Conservation (phyloP, 208 protist species). For the Trypanosoma platydactyli region DNA sequence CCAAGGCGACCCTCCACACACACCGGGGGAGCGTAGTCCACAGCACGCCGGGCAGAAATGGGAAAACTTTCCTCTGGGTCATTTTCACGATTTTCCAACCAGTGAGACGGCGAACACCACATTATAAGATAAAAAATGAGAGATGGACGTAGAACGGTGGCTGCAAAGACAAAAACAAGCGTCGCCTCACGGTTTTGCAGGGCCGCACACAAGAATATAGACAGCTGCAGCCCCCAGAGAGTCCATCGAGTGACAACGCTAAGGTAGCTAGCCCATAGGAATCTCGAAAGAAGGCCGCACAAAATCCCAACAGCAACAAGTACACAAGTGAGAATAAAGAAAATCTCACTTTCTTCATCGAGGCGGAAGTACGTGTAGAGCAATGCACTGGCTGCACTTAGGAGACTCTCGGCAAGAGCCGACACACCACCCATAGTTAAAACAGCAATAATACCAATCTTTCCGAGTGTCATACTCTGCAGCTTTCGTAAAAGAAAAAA, state of each 20-base stretch:
- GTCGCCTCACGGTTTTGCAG: conserved; percentile 55
- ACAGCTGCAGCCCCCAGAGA: conserved; percentile 22
- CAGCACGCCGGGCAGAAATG: conserved; percentile 19
- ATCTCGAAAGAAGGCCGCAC: conserved; percentile 30
- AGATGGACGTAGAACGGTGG: conserved; percentile 15
- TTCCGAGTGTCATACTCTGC: conserved; percentile 61
- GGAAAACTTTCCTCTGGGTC: conserved; percentile 36
- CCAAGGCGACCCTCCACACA: conserved; percentile 29
- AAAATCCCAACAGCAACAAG: conserved; percentile 18
- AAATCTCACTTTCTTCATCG: conserved; percentile 13
- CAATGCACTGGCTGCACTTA: conserved; percentile 23
- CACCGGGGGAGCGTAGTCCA: conserved; percentile 27
- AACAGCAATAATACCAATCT: conserved; percentile 42
- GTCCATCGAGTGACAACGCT: conserved; percentile 29
- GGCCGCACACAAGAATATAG: conserved; percentile 10
- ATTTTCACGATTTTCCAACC: conserved; percentile 25
- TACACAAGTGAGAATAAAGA: background rate
- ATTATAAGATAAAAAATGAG: conserved; percentile 13
- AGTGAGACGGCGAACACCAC: conserved; percentile 22
- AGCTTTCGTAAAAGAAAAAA: conserved; percentile 52
- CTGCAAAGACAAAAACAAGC: background rate
- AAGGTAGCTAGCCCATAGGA: conserved; percentile 38
- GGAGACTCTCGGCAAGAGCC: conserved; percentile 40
- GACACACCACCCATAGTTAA: conserved; percentile 55
- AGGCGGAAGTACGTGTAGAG: conserved; percentile 18